phyloP scores from a whole-genome alignment of 805 yeast species.

The Metschnikowia orientalis region DNA sequence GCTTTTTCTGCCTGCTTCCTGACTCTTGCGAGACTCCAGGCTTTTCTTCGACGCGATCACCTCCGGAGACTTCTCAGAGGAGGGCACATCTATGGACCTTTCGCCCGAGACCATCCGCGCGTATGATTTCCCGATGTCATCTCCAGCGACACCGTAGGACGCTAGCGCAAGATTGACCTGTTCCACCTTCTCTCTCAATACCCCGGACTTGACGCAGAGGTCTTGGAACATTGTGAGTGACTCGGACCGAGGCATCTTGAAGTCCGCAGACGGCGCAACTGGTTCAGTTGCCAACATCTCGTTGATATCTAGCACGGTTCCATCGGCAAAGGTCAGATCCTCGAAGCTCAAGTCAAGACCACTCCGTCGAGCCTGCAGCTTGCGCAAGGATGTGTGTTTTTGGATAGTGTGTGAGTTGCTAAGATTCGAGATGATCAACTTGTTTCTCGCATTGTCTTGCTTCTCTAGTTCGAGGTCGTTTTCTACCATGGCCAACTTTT shows the following conservation, averaged over 20 bases:
- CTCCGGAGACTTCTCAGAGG: no score
- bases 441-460: conserved; percentile 13
- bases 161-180: conserved; percentile 15
- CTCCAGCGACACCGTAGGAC: conserved; percentile 4
- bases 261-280: conserved; percentile 2
- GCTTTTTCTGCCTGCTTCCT: no score
- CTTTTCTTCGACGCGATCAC: no score
- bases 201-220: conserved; percentile 21
- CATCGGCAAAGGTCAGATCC: conserved; percentile 16
- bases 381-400: conserved; percentile 11
- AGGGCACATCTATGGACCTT: no score
- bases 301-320: conserved; percentile 16
- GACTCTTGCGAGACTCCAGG: no score
- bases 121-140: conserved; percentile 3
- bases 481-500: conserved; percentile 39
- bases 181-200: conserved; percentile 13
- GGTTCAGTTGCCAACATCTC: conserved; percentile 19
- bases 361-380: no score
- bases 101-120: no score
- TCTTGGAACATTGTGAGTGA: conserved; percentile 32
- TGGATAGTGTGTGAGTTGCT: conserved; percentile 6
- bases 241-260: conserved; percentile 21
- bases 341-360: no score
- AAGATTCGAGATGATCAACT: conserved; percentile 15
- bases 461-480: conserved; percentile 28